phyloP scores from a whole-genome alignment of 106 monocot species.

The Triglochin maritima region DNA sequence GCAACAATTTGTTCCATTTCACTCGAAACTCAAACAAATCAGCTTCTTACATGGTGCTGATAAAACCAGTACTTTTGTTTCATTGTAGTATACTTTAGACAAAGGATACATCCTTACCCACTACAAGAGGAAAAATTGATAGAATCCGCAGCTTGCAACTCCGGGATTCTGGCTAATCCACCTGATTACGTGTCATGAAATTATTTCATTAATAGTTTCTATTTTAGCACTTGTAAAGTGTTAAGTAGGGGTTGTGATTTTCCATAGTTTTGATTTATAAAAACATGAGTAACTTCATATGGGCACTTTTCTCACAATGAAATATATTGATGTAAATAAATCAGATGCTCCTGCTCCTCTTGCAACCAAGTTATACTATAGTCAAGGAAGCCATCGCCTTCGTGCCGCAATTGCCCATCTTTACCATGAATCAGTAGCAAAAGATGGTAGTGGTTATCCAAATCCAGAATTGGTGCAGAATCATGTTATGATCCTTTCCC shows the following conservation, averaged over 20 bases:
- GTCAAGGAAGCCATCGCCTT: conserved; percentile 35
- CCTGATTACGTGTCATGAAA: background rate
- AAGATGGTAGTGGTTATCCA: conserved; percentile 11
- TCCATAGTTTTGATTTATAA: background rate
- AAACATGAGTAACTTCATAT: background rate
- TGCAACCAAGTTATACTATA: conserved; percentile 69
- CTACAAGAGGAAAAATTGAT: no score
- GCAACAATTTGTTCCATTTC: no score
- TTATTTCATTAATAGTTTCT: background rate
- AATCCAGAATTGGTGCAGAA: conserved; percentile 12
- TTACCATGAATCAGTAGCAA: conserved; percentile 24
- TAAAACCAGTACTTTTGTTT: no score
- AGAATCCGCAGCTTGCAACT: no score
- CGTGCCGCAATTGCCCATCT: conserved; percentile 53
- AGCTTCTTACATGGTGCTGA: no score
- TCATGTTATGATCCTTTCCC: conserved; percentile 19
- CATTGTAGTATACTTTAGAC: no score
- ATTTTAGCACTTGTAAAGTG: no score
- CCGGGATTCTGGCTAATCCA: no score
- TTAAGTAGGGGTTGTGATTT: background rate
- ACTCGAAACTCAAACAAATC: no score
- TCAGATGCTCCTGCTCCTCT: conserved; percentile 49
- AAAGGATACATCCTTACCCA: no score
- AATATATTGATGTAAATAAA: background rate
- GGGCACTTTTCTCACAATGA: background rate